Evolutionary conservation across 805 yeast genomes (phyloP).

Genomic region (Jamesozyma rosinii): DNA sequence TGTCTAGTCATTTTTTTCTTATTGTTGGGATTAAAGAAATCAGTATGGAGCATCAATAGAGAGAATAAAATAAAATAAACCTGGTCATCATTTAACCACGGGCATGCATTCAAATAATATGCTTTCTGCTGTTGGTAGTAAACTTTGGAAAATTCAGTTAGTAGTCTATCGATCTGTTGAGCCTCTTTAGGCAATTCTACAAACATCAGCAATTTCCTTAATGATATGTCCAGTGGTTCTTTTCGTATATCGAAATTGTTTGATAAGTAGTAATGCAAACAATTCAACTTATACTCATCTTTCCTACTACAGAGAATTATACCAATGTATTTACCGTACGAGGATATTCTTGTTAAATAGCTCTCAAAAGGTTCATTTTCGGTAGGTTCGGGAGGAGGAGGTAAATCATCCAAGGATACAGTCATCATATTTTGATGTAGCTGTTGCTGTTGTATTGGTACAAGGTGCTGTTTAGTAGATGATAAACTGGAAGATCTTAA

Average conservation of each 20-base stretch:
- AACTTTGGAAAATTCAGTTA: slow-evolving; percentile 46
- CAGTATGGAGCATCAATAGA: slow-evolving; percentile 64
- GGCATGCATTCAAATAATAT: slow-evolving; percentile 4
- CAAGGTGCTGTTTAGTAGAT: slow-evolving; percentile 9
- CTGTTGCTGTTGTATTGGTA: slow-evolving; percentile 2
- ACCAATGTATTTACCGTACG: slow-evolving; percentile 28
- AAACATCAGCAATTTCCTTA: slow-evolving; percentile 49
- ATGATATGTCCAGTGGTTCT: slow-evolving; percentile 57
- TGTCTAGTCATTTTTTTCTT: slow-evolving; percentile 55
- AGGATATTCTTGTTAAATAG: slow-evolving; percentile 24
- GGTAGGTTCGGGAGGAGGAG: slow-evolving; percentile 24
- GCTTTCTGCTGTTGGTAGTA: slow-evolving; percentile 34
- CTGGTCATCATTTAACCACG: slow-evolving; percentile 38
- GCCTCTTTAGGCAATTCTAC: slow-evolving; percentile 61
- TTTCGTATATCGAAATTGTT: slow-evolving; percentile 39
- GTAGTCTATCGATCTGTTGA: slow-evolving; percentile 65
- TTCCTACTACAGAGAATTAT: slow-evolving; percentile 25
- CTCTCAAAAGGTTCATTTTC: slow-evolving; percentile 23
- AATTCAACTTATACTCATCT: slow-evolving; percentile 20
- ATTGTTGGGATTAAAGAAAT: slow-evolving; percentile 57
- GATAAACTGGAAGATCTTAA: slow-evolving; percentile 23
- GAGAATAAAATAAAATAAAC: slow-evolving; percentile 58
- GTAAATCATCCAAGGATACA: slow-evolving; percentile 13
- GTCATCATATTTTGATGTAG: slow-evolving; percentile 2
- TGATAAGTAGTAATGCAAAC: slow-evolving; percentile 24